Percentiles rank a stretch among this genome's conserved stretches.
phyloP scores from a whole-genome alignment of 192 early-diverging fungal genomes.

The Coemansia sp. region DNA sequence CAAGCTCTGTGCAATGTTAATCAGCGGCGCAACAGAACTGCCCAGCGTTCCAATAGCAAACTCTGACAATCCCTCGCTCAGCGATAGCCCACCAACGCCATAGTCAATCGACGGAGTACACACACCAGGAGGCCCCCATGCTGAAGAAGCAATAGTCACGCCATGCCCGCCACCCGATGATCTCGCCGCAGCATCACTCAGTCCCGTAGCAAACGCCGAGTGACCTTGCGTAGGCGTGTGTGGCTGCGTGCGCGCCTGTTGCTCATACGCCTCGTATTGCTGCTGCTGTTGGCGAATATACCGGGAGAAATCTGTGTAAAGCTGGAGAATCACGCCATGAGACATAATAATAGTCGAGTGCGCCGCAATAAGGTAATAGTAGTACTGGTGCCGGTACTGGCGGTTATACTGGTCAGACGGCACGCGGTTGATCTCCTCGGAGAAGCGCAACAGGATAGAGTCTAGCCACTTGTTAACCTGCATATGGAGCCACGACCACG shows the following conservation, averaged over 20 bases:
- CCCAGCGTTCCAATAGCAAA: conserved; percentile 48
- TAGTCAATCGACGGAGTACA: conserved; percentile 19
- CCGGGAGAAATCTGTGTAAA: conserved; percentile 42
- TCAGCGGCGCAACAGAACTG: conserved; percentile 51
- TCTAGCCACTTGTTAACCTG: conserved; percentile 58
- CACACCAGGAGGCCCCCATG: conserved; percentile 16
- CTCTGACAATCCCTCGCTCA: conserved; percentile 54
- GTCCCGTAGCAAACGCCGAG: not conserved
- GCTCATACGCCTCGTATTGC: conserved; percentile 12
- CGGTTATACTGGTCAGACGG: conserved; percentile 46
- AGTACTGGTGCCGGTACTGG: conserved; percentile 38
- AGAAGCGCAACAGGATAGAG: conserved; percentile 49
- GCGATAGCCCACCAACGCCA: conserved; percentile 12
- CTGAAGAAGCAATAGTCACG: not conserved
- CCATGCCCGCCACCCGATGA: not conserved
- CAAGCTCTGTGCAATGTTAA: conserved; percentile 38
- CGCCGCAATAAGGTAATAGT: conserved; percentile 57
- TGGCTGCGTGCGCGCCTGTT: conserved; percentile 1
- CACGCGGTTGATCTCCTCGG: conserved; percentile 49
- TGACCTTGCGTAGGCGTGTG: not conserved
- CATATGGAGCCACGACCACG: conserved; percentile 56
- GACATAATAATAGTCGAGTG: conserved; percentile 57
- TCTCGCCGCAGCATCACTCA: not conserved
- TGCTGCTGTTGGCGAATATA: conserved; percentile 39
- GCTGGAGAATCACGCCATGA: conserved; percentile 51